Percentiles rank a stretch among this genome's conserved stretches.
Evolutionary conservation across 352 stramenopile species (phyloP).

Genomic region (Pythium coloratum): DNA sequence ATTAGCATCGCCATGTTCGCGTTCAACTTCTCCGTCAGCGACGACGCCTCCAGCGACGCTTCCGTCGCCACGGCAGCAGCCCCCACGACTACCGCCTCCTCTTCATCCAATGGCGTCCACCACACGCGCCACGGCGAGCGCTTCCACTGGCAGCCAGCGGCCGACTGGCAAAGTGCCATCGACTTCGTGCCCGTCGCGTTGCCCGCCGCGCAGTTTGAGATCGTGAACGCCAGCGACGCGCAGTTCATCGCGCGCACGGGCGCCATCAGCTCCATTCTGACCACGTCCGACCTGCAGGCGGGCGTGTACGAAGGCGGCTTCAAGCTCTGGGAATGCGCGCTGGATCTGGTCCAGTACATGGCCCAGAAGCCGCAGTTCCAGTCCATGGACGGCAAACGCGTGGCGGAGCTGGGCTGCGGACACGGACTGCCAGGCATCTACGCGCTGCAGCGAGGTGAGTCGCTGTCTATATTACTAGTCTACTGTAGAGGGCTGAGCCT

Average conservation of each 20-base stretch:
- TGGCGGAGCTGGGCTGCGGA: constrained; percentile 80
- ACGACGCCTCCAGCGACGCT: neutral
- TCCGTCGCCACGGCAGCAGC: neutral
- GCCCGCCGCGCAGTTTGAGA: constrained; percentile 41
- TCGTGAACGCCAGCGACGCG: constrained; percentile 59
- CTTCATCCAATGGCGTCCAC: neutral
- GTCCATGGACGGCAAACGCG: constrained; percentile 32
- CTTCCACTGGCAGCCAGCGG: constrained; percentile 36
- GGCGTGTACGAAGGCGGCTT: constrained; percentile 87
- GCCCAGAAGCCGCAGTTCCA: constrained; percentile 25
- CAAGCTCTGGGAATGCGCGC: constrained; percentile 83
- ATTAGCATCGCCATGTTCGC: constrained; percentile 49
- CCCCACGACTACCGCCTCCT: neutral
- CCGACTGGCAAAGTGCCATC: neutral
- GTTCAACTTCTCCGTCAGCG: constrained; percentile 67
- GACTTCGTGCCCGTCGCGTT: constrained; percentile 42
- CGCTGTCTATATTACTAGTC: neutral
- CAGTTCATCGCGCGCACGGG: constrained; percentile 56
- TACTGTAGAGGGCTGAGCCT: too few species aligned
- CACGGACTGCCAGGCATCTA: constrained; percentile 80
- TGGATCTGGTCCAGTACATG: constrained; percentile 63
- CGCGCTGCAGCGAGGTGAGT: constrained; percentile 59
- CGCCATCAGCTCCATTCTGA: constrained; percentile 64
- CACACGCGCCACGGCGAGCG: constrained; percentile 53
- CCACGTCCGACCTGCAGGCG: constrained; percentile 69